Base-by-base conservation (phyloP, 306 rosid genomes). In the Astragalus membranaceus region DNA sequence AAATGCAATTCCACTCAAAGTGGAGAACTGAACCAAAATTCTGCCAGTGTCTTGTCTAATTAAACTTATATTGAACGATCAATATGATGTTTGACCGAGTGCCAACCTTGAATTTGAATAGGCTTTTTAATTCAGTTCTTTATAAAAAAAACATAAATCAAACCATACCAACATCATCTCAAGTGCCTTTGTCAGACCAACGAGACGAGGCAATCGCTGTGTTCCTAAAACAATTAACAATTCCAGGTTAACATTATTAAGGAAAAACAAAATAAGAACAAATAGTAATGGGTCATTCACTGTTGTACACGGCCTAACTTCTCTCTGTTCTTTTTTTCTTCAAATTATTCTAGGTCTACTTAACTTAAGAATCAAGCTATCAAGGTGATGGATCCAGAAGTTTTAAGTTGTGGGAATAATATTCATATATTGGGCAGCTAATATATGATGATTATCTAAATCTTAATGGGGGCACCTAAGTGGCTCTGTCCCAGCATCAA, bases 131-230 rank as follows among this genome's bases (percentile, higher is more conserved):
- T 50, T 79, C 71, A 60, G 61, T 60, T 73, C 54, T 67, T 60
- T 47, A 67, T 37, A 35, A 23, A 50, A 59, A 35, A 16, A 61
- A 12, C 15, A 46, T 30, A 33, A 70, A 32, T 54, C 12, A 75
- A 6, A 63, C 78, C 85, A 77, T 75, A 95, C 97, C 92, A 95
- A 78, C 76, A 95, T 89, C 95, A 95, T 95, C 69, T 95, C 97
- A 79, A 95, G 92, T 14, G 87, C 88, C 88, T 89, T 95, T 73
- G 96, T 5, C 57, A 95, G 84, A 69, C 99, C 99, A 82, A 95
- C 97, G 70, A 95, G 99, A 56, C 99, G 97, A 29, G 99, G 99
- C 78, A 95, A 96, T 48, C 99, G 85, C 73, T 95, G 99, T 1
- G 99, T 95, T 74, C 99, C 99, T 95, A 76, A 73, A 77, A 71